Evolutionary conservation across 768 basidiomycete species (phyloP).

Genomic region (Kondoa malvinella): DNA sequence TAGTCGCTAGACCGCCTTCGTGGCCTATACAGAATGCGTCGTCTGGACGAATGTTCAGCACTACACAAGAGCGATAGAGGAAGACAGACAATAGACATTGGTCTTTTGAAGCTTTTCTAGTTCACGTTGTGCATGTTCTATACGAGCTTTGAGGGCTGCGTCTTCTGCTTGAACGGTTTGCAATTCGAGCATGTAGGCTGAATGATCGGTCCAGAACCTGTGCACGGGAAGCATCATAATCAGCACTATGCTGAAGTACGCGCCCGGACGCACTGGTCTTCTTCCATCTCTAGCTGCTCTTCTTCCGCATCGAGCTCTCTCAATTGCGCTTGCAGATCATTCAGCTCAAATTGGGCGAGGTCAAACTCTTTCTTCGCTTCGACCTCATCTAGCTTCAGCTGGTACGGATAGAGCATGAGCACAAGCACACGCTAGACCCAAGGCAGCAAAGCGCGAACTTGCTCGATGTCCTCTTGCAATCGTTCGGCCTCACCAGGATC

Average conservation of each 20-base stretch:
- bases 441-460: neutral
- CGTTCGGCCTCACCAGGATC: constrained; percentile 37
- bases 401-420: constrained; percentile 32
- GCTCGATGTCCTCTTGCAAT: constrained; percentile 52
- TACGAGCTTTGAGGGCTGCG: constrained; percentile 56
- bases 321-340: constrained; percentile 57
- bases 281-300: constrained; percentile 59
- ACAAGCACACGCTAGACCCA: neutral
- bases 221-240: constrained; percentile 5
- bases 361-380: constrained; percentile 43
- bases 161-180: constrained; percentile 54
- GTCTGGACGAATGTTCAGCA: constrained; percentile 28
- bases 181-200: constrained; percentile 48
- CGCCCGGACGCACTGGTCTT: constrained; percentile 48
- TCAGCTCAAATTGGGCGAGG: constrained; percentile 56
- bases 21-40: constrained; percentile 91
- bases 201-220: constrained; percentile 71
- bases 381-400: constrained; percentile 20
- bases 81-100: constrained; percentile 69
- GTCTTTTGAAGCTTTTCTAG: constrained; percentile 58
- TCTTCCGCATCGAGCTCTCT: constrained; percentile 57
- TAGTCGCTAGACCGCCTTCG: constrained; percentile 90
- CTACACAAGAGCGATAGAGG: neutral
- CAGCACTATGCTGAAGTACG: constrained; percentile 2
- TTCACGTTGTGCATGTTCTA: constrained; percentile 44